Conservation (phyloP, 106 monocot species). For the Posidonia australis region DNA sequence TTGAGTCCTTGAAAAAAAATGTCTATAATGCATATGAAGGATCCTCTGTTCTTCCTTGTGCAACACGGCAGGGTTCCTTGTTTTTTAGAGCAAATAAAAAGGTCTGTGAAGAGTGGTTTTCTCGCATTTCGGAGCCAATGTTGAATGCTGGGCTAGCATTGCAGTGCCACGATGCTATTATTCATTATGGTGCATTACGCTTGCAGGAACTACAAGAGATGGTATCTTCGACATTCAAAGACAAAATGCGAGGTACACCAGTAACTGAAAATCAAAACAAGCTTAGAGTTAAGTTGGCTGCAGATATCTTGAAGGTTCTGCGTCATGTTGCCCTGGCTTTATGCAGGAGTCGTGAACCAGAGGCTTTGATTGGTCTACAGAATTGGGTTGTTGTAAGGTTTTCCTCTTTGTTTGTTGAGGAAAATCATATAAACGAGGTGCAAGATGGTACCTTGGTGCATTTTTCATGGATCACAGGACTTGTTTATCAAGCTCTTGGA, state of each 20-base stretch:
- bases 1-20: conserved; percentile 93
- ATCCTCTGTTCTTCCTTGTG: conserved; percentile 48
- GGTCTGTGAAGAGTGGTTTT: conserved; percentile 99
- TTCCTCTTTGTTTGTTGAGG: conserved; percentile 41
- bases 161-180: conserved; percentile 60
- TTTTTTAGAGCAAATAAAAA: conserved; percentile 92
- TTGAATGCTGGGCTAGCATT: conserved; percentile 85
- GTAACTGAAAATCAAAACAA: conserved; percentile 29
- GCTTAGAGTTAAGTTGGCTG: conserved; percentile 32
- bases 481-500: conserved; percentile 80
- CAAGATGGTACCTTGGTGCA: conserved; percentile 17
- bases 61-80: conserved; percentile 61
- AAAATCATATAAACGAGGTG: conserved; percentile 13
- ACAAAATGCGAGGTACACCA: conserved; percentile 27
- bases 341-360: conserved; percentile 64
- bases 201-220: conserved; percentile 59
- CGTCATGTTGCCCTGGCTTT: conserved; percentile 69
- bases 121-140: conserved; percentile 96
- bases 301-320: conserved; percentile 65
- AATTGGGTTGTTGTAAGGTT: conserved; percentile 58
- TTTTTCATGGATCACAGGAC: conserved; percentile 87
- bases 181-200: conserved; percentile 56
- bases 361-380: conserved; percentile 77
- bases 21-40: conserved; percentile 97
- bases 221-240: conserved; percentile 38